A percentile compares a stretch with the other conserved stretches of the same genome.
Conservation (phyloP, 2,329 filamentous ascomycete species). For the Gliomastix tumulicola region DNA sequence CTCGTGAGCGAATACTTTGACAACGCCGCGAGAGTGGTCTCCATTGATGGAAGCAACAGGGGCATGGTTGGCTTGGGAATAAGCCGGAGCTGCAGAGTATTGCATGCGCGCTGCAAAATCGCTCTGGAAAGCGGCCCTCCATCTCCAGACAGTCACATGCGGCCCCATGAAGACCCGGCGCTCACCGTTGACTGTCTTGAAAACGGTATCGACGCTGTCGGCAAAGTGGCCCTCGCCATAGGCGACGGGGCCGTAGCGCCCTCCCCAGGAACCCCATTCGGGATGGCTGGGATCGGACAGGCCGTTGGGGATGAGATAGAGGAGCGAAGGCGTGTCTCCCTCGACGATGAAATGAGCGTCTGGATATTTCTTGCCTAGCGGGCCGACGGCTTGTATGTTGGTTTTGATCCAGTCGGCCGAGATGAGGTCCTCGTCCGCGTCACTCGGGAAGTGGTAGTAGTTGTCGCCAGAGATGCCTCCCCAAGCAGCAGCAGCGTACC, state of each 20-base stretch:
- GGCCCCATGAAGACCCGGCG: conserved; percentile 15
- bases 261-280: conserved; percentile 41
- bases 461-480: conserved; percentile 41
- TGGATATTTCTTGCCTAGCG: conserved; percentile 35
- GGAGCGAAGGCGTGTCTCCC: conserved; percentile 42
- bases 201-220: conserved; percentile 19
- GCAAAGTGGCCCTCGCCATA: conserved; percentile 18
- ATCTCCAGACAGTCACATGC: conserved; percentile 32
- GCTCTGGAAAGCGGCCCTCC: conserved; percentile 29
- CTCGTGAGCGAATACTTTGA: conserved; percentile 29
- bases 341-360: conserved; percentile 44
- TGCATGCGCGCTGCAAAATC: conserved; percentile 33
- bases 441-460: conserved; percentile 16
- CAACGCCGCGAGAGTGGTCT: conserved; percentile 21
- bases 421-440: conserved; percentile 39
- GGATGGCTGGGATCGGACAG: conserved; percentile 37
- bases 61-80: conserved; percentile 33
- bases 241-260: conserved; percentile 30
- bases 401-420: conserved; percentile 42
- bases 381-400: conserved; percentile 44
- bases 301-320: conserved; percentile 21
- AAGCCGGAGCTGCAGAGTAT: conserved; percentile 20
- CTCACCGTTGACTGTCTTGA: conserved; percentile 8
- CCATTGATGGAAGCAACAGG: conserved; percentile 33
- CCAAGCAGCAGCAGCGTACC: conserved; percentile 48